Evolutionary conservation across 176 grass and related monocot species (phyloP).

Genomic region (Dactylis glomerata): DNA sequence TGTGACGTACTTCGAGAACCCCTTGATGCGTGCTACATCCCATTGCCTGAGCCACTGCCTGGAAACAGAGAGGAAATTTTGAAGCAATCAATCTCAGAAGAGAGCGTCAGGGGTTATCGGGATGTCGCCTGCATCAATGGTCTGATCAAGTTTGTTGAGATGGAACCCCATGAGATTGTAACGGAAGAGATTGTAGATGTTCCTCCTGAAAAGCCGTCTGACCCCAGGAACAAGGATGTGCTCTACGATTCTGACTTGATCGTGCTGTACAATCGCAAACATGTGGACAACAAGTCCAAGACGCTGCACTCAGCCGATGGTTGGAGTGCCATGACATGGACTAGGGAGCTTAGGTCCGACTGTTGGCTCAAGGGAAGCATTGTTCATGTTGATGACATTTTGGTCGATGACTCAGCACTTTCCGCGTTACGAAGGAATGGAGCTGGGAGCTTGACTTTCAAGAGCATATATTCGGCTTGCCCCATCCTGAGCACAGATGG

Average conservation of each 20-base stretch:
- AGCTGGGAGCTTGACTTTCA: neutral
- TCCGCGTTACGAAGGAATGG: neutral
- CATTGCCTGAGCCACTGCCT: neutral
- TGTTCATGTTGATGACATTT: conserved; percentile 1
- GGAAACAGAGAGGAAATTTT: neutral
- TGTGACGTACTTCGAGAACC: neutral
- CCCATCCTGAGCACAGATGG: neutral
- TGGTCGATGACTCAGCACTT: neutral
- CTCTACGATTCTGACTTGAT: conserved; percentile 10
- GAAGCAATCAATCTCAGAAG: neutral
- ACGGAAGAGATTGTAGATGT: neutral
- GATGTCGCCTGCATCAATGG: neutral
- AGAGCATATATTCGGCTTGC: neutral
- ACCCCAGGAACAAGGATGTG: neutral
- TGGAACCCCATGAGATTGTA: neutral
- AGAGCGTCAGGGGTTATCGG: neutral
- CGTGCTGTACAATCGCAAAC: neutral
- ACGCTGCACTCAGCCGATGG: neutral
- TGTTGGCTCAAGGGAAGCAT: neutral
- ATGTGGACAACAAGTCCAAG: neutral
- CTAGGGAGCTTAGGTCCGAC: neutral
- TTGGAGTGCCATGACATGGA: conserved; percentile 20
- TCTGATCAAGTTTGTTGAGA: conserved; percentile 10
- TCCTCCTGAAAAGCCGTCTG: neutral
- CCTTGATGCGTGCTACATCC: neutral